phyloP scores from a whole-genome alignment of 2,329 filamentous ascomycete genomes.

The Ophiostoma pallidulum region DNA sequence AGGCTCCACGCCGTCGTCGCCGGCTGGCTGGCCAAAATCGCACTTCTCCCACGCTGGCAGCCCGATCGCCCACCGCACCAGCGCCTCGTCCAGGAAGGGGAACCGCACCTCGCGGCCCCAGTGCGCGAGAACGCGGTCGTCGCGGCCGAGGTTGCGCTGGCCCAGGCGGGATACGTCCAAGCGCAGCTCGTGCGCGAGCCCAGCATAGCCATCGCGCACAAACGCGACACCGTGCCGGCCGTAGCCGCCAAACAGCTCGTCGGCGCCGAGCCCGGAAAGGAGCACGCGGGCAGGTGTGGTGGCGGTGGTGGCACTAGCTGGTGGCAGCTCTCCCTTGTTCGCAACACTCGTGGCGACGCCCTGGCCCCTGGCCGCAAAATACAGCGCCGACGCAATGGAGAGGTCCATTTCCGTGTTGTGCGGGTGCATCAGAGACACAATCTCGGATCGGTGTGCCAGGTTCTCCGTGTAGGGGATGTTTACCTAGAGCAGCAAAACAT shows the following conservation, averaged over 20 bases:
- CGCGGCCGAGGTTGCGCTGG: constrained; percentile 87
- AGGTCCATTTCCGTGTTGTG: constrained; percentile 99
- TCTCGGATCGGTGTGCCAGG: constrained; percentile 53
- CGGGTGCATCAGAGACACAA: constrained; percentile 74
- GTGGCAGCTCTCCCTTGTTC: too few species aligned
- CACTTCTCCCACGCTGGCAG: constrained; percentile 77
- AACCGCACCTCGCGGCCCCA: constrained; percentile 87
- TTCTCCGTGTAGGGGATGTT: constrained; percentile 76
- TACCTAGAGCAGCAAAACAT: constrained; percentile 35
- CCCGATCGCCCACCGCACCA: constrained; percentile 72
- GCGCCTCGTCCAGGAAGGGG: constrained; percentile 78
- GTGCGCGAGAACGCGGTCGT: constrained; percentile 82
- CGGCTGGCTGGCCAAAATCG: constrained; percentile 56
- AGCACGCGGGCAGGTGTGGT: constrained; percentile 67
- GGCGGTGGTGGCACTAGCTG: neutral
- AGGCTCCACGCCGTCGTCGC: constrained; percentile 47
- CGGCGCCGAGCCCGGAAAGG: constrained; percentile 85
- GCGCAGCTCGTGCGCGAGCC: constrained; percentile 70
- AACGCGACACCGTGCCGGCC: constrained; percentile 74
- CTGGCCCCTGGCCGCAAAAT: constrained; percentile 84
- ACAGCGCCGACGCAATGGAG: constrained; percentile 87
- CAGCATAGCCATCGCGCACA: constrained; percentile 54
- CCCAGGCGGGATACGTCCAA: constrained; percentile 80
- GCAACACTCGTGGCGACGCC: too few species aligned
- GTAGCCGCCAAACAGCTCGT: constrained; percentile 94